Conservation (phyloP, 305 asterid genomes). For the Fraxinus nigra region DNA sequence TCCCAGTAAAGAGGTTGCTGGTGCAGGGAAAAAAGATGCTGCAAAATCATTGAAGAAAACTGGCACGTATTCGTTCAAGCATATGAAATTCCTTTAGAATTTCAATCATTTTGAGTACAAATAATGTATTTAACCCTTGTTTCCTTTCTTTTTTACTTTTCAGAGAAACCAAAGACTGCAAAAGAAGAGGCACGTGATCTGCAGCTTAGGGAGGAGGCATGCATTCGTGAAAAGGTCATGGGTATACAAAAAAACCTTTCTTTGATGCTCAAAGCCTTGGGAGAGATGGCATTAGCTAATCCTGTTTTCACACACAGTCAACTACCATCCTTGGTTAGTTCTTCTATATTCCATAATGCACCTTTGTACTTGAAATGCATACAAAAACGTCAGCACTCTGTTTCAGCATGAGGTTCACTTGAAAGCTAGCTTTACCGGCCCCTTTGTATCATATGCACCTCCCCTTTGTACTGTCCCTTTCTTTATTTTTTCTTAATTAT, state of each 20-base stretch:
- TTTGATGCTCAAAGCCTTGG: conserved; percentile 82
- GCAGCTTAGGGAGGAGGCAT: conserved; percentile 87
- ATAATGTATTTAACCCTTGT: background rate
- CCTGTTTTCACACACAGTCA: conserved; percentile 94
- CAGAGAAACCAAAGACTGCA: conserved; percentile 85
- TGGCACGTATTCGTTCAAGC: conserved; percentile 42
- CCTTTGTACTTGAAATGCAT: background rate
- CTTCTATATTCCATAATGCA: background rate
- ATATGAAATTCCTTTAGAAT: conserved; percentile 5
- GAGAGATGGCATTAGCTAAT: conserved; percentile 91
- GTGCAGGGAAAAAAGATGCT: conserved; percentile 65
- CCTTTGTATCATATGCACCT: background rate
- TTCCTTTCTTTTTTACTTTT: conserved; percentile 20
- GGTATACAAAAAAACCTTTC: conserved; percentile 66
- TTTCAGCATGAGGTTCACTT: background rate
- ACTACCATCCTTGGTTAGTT: conserved; percentile 89
- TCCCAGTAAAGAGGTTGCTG: conserved; percentile 52
- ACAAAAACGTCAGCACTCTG: background rate
- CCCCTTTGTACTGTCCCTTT: background rate
- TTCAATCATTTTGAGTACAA: background rate
- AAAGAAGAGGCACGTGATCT: conserved; percentile 98
- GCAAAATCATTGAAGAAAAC: conserved; percentile 71
- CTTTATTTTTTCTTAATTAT: background rate
- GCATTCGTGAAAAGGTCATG: conserved; percentile 65
- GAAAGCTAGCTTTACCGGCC: background rate